These are phyloP conservation scores for Helotiales sp. DNA, from an alignment of 2,329 filamentous ascomycete species.

Conservation along the genomic window DNA sequence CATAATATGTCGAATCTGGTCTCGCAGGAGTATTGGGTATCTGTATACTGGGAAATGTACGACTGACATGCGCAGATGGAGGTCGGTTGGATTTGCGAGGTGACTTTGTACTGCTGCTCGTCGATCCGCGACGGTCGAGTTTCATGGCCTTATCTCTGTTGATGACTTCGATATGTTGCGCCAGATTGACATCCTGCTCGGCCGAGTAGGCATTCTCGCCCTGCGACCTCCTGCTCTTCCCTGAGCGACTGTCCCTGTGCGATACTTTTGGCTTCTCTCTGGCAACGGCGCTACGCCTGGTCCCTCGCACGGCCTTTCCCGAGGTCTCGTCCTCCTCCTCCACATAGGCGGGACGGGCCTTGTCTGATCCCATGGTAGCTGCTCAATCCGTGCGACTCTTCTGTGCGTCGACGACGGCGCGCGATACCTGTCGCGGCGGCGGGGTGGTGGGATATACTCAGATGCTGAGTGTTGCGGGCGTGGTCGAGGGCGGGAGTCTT, in stretches of 20 bases:
- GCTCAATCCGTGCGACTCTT: not conserved
- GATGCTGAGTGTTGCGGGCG: not conserved
- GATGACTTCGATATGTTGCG: slow-evolving; percentile 18
- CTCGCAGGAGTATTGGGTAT: slow-evolving; percentile 5
- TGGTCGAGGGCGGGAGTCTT: not conserved
- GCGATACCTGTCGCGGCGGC: slow-evolving; percentile 15
- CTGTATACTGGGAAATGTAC: slow-evolving; percentile 9
- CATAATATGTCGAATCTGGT: slow-evolving; percentile 28
- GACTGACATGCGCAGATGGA: slow-evolving; percentile 24
- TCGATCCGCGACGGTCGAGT: slow-evolving; percentile 29
- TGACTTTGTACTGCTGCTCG: slow-evolving; percentile 21
- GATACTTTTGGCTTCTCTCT: slow-evolving; percentile 22
- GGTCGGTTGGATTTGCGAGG: slow-evolving; percentile 25
- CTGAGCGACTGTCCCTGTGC: slow-evolving; percentile 3
- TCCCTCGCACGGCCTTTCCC: slow-evolving; percentile 23
- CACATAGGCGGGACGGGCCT: slow-evolving; percentile 28
- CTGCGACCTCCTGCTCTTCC: slow-evolving; percentile 11
- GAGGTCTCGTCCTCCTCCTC: slow-evolving; percentile 30
- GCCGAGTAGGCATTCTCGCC: slow-evolving; percentile 14
- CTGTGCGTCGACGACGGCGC: slow-evolving; percentile 4
- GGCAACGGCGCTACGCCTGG: slow-evolving; percentile 26
- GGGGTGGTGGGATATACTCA: not conserved
- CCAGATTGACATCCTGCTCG: slow-evolving; percentile 9
- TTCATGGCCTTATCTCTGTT: slow-evolving; percentile 19
- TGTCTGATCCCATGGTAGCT: slow-evolving; percentile 13